Base-by-base conservation (phyloP, 1,284 basidiomycete species). In the Apiotrichum montevideense region DNA sequence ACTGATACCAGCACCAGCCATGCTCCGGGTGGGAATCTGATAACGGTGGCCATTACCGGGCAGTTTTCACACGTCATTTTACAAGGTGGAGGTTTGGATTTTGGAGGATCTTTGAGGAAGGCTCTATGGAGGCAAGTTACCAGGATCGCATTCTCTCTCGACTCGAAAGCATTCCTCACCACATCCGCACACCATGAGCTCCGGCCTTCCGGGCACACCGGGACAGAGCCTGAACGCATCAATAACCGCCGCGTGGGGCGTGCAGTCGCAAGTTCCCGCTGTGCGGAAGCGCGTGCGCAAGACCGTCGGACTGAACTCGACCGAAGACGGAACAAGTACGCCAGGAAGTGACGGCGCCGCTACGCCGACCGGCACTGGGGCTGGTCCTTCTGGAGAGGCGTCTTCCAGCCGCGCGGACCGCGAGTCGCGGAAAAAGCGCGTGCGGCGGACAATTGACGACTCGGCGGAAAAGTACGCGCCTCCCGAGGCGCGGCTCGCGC, bases 401-500 rank as follows among this genome's bases (percentile, higher is more conserved):
- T 21, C 21, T 21, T 21, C 21, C 21, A 21, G 21, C 21, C 41
- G 5, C 35, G 13, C 45, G 21, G 54, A 51, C 6, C 47, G 44
- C 14, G 56, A 58, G 11, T 39, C 43, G 32, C 49, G 48, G 11
- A 66, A 62, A 33, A 66, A 63, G 52, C 55, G 66, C 21, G 54
- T 56, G 61, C 10, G 58, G 52, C 14, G 52, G 58, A 48, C 66
- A 15, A 32, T 37, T 14, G 42, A 46, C 15, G 51, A 52, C 47
- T 46, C 37, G 13, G 40, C 40, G 6, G 51, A 58, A 46, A 77
- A 76, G 58, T 75, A 75, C 61, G 69, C 72, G 6, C 74, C 74
- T 1, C 74, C 75, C 0, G 69, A 73, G 29, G 63, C 73, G 13
- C 64, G 69, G n/a, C 79, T 98, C 11, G 83, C 87, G 2, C 87